Percentiles rank a stretch among this genome's conserved stretches.
Conservation (phyloP, 1,284 basidiomycete genomes). For the Cystobasidiaceae sp. region DNA sequence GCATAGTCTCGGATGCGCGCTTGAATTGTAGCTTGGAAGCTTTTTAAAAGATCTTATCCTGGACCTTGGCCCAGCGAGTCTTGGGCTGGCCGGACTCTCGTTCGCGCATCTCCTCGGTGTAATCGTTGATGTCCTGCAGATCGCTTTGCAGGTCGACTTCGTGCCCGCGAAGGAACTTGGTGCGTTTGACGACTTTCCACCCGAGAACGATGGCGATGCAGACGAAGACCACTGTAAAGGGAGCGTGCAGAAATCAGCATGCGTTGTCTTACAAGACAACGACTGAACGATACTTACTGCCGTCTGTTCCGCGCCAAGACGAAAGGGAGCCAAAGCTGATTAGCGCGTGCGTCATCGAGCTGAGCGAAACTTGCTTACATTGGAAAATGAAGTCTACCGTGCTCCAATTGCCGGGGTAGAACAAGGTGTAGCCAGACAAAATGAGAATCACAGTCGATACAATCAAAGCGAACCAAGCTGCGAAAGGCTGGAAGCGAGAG, state of each 20-base stretch:
- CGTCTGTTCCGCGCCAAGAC: too few relatives aligned
- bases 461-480: conserved; percentile 26
- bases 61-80: background rate
- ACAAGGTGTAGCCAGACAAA: conserved; percentile 20
- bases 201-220: conserved; percentile 10
- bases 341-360: too few relatives aligned
- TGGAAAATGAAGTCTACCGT: conserved; percentile 26
- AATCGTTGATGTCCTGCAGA: conserved; percentile 21
- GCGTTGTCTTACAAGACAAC: background rate
- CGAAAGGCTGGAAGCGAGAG: conserved; percentile 32
- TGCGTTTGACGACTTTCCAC: conserved; percentile 32
- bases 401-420: conserved; percentile 22
- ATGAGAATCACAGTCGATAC: conserved; percentile 22
- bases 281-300: background rate
- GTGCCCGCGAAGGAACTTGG: conserved; percentile 7
- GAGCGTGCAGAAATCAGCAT: background rate
- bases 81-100: conserved; percentile 5
- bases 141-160: conserved; percentile 26
- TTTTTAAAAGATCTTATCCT: conserved; percentile 18
- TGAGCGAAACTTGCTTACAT: background rate
- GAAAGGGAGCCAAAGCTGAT: too few relatives aligned
- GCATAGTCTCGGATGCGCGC: too few relatives aligned
- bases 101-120: conserved; percentile 16
- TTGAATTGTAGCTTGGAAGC: background rate
- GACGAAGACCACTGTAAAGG: conserved; percentile 29